Conservation (phyloP, 768 basidiomycete genomes). For the Pisolithus orientalis region DNA sequence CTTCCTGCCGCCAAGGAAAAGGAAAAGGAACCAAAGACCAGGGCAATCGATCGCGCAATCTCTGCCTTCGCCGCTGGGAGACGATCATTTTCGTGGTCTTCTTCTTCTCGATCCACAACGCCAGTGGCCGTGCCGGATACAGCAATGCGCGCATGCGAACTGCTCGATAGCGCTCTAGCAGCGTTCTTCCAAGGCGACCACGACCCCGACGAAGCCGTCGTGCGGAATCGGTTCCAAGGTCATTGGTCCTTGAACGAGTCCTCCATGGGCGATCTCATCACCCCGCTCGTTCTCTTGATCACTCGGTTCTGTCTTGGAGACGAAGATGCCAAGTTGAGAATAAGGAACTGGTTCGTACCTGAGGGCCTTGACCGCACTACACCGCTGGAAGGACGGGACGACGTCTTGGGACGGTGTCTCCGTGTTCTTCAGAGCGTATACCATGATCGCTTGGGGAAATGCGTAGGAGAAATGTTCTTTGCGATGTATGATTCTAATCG, state of each 20-base stretch:
- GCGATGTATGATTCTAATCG: conserved; percentile 76
- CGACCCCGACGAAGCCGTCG: conserved; percentile 57
- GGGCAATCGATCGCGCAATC: conserved; percentile 22
- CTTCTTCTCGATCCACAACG: conserved; percentile 32
- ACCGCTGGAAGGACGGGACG: conserved; percentile 66
- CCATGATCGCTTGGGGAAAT: conserved; percentile 63
- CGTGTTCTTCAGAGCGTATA: conserved; percentile 72
- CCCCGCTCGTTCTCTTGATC: conserved; percentile 72
- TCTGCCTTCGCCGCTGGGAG: conserved; percentile 25
- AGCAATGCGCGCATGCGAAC: conserved; percentile 57
- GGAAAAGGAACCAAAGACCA: conserved; percentile 18
- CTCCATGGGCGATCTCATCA: conserved; percentile 69
- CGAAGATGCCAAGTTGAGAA: conserved; percentile 44
- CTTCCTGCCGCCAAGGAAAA: conserved; percentile 6
- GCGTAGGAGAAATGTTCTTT: conserved; percentile 84
- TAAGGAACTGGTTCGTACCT: conserved; percentile 70
- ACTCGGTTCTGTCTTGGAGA: conserved; percentile 64
- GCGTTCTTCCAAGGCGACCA: conserved; percentile 63
- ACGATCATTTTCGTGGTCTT: conserved; percentile 37
- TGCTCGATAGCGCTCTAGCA: conserved; percentile 52
- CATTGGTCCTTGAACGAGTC: conserved; percentile 33
- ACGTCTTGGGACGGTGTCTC: conserved; percentile 73
- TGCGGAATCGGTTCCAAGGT: conserved; percentile 37
- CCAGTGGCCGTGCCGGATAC: conserved; percentile 34
- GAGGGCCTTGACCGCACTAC: conserved; percentile 71